Percentiles rank a stretch among this genome's conserved stretches.
These are phyloP conservation scores for Arabidopsis suecica DNA, from an alignment of 345 rosid genomes.

Conservation along the genomic window DNA sequence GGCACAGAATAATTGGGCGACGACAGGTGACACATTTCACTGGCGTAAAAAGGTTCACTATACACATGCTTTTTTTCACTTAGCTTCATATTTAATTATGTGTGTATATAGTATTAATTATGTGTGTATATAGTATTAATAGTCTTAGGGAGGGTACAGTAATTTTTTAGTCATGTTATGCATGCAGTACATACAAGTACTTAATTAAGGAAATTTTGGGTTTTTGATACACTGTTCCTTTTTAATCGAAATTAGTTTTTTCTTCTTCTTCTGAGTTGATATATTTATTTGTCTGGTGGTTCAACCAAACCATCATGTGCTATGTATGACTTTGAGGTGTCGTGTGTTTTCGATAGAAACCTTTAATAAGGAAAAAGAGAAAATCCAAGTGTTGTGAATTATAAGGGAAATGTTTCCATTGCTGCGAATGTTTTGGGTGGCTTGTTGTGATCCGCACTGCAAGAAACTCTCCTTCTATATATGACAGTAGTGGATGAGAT, in stretches of 20 bases:
- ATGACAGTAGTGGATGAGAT: conserved; percentile 13
- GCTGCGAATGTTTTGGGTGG: conserved; percentile 23
- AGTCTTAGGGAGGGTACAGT: too few species aligned
- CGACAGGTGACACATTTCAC: conserved; percentile 45
- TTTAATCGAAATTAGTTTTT: too few species aligned
- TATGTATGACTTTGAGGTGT: conserved; percentile 21
- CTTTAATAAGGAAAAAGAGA: conserved; percentile 9
- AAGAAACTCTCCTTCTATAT: conserved; percentile 5
- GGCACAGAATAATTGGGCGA: conserved; percentile 40
- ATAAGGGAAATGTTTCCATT: conserved; percentile 30
- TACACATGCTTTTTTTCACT: conserved; percentile 23
- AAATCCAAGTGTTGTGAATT: conserved; percentile 23
- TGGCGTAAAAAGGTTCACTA: conserved; percentile 30
- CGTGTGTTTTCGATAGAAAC: not conserved
- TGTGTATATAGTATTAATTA: not conserved
- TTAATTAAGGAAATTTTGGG: too few species aligned
- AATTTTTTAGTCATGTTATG: too few species aligned
- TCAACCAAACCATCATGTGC: conserved; percentile 26
- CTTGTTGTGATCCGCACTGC: conserved; percentile 23
- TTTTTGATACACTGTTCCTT: too few species aligned
- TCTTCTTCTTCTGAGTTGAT: too few species aligned
- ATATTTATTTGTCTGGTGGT: conserved; percentile 8
- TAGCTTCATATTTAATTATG: not conserved
- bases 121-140: too few species aligned
- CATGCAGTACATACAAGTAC: too few species aligned